Evolutionary conservation across 1,139 yeast species (phyloP).

Genomic region (Zygoascus sp.): DNA sequence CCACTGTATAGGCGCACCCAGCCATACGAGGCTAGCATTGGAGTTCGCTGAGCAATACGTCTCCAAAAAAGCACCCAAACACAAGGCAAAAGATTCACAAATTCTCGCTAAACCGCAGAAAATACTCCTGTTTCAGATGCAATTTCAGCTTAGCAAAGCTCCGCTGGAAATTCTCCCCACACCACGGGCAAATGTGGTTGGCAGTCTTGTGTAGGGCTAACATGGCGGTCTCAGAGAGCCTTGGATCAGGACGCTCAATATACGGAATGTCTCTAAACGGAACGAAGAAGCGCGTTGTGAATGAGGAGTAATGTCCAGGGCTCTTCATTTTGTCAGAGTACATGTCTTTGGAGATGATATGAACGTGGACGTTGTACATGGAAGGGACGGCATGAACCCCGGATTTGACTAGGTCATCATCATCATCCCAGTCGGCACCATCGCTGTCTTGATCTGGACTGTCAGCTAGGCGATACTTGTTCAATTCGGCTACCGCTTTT

Average conservation of each 20-base stretch:
- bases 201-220: constrained; percentile 32
- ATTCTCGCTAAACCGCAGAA: not conserved
- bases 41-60: too few relatives aligned
- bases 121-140: constrained; percentile 48
- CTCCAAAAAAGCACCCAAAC: too few relatives aligned
- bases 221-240: constrained; percentile 23
- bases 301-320: constrained; percentile 67
- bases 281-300: constrained; percentile 61
- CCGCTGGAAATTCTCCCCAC: constrained; percentile 45
- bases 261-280: constrained; percentile 39
- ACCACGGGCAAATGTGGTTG: constrained; percentile 49
- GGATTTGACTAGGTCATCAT: constrained; percentile 37
- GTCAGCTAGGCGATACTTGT: constrained; percentile 1
- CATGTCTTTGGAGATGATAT: constrained; percentile 65
- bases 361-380: constrained; percentile 63
- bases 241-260: constrained; percentile 13
- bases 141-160: constrained; percentile 45
- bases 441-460: constrained; percentile 7
- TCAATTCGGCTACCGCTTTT: constrained; percentile 40
- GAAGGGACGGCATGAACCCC: constrained; percentile 77
- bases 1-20: too few relatives aligned
- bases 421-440: constrained; percentile 14
- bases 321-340: constrained; percentile 51
- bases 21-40: too few relatives aligned
- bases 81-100: too few relatives aligned